Base-by-base conservation (phyloP, 2,329 filamentous ascomycete genomes). In the Cadophora sp. region DNA sequence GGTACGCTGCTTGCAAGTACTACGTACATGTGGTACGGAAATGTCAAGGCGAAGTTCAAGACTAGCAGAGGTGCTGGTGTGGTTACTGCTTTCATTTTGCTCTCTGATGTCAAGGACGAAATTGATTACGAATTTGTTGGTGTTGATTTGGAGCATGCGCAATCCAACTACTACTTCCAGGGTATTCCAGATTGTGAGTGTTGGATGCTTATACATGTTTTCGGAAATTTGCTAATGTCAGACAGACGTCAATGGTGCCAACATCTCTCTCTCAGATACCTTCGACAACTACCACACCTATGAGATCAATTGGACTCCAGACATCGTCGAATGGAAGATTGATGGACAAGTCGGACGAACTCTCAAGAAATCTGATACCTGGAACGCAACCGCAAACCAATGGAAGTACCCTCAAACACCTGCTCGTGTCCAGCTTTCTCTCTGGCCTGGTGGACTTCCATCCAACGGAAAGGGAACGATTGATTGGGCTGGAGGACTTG, bases 11-110 rank as follows among this genome's bases (percentile, higher is more conserved):
- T 99, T 65, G 92, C 94, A 27, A 90, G 87, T 72, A 85, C 87
- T 8, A 95, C 93, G 67, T 98, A 97, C 81, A 90, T 99, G 81
- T 98, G 96, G 96, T 99, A 98, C 80, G 96, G 96, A 77, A 97
- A 92, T 80, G 90, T 97, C 76, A 92, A 91, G 79, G 93, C 93
- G 65, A 92, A 84, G 66, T 84, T 98, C 80, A 96, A 93, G 85
- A 95, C 94, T 0, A 91, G 91, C 72, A 90, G 92, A 76, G 94
- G 94, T 67, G 82, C 85, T 56, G 96, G 96, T 85, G 96, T 99
- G 26, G 92, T 99, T n/a, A 97, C 94, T 1, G 95, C 94, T 34
- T 99, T 99, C 79, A 99, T 99, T 79, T 84, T 98, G 77, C 89
- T 97, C 80, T 94, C 92, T 43, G 95, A 98, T 77, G 92, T 97